These are phyloP conservation scores for Xylaria sp. DNA, from an alignment of 2,329 filamentous ascomycete species.

Conservation along the genomic window DNA sequence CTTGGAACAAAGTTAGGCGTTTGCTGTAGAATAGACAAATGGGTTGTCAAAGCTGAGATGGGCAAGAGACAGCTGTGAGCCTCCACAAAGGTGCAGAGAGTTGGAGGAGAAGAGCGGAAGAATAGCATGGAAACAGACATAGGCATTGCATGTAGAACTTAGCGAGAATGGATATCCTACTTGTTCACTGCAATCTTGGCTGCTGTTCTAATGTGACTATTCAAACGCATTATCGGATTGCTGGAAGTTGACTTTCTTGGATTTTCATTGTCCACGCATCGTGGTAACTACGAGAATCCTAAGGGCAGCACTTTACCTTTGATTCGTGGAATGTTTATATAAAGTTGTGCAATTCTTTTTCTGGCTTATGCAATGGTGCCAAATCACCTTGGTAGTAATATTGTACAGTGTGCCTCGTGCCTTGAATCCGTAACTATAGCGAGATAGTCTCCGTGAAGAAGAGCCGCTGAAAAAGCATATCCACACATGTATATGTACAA, in stretches of 20 bases:
- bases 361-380: neutral
- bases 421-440: neutral
- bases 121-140: constrained; percentile 19
- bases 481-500: constrained; percentile 25
- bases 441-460: neutral
- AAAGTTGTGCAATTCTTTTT: neutral
- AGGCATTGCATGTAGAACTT: constrained; percentile 35
- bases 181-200: neutral
- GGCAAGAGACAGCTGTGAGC: constrained; percentile 5
- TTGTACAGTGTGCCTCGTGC: constrained; percentile 5
- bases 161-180: constrained; percentile 36
- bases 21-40: constrained; percentile 10
- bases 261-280: neutral
- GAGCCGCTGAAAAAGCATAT: constrained; percentile 15
- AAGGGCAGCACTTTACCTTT: neutral
- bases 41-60: constrained; percentile 4
- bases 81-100: neutral
- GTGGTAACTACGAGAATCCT: neutral
- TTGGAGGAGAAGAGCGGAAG: neutral
- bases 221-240: neutral
- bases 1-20: constrained; percentile 13
- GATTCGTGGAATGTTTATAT: neutral
- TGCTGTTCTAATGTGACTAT: neutral
- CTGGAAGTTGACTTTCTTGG: neutral
- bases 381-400: neutral